Evolutionary conservation across 768 basidiomycete species (phyloP).

Genomic region (Lyophyllum semitale): DNA sequence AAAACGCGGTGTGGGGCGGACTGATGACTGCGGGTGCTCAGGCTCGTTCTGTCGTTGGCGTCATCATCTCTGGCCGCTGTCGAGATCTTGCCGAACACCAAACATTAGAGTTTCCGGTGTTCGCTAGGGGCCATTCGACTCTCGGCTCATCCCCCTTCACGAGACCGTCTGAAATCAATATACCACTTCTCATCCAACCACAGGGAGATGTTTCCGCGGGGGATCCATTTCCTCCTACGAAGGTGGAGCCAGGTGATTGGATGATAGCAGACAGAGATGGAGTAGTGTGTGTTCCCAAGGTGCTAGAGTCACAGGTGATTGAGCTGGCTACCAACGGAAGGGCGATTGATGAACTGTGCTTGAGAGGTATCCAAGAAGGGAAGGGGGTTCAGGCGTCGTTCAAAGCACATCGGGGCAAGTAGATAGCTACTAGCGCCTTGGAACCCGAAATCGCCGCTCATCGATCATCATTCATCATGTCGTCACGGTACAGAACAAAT

Average conservation of each 20-base stretch:
- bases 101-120: conserved; percentile 73
- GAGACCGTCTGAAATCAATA: conserved; percentile 73
- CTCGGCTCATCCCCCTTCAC: conserved; percentile 86
- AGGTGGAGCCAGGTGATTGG: conserved; percentile 75
- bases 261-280: conserved; percentile 89
- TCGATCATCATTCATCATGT: no score
- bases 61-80: conserved; percentile 82
- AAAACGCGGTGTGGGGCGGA: conserved; percentile 91
- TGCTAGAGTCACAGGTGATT: conserved; percentile 54
- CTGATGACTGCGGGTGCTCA: conserved; percentile 88
- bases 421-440: not conserved
- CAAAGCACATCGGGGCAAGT: conserved; percentile 62
- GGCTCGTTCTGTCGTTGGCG: conserved; percentile 68
- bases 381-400: conserved; percentile 79
- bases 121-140: conserved; percentile 79
- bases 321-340: conserved; percentile 58
- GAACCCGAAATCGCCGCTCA: not conserved
- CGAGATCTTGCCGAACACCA: conserved; percentile 83
- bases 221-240: conserved; percentile 52
- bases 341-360: conserved; percentile 69
- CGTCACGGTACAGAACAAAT: no score
- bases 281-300: conserved; percentile 76
- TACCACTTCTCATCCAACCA: conserved; percentile 58
- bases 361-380: conserved; percentile 75
- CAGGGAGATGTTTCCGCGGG: conserved; percentile 28